phyloP scores from a whole-genome alignment of 345 rosid genomes.

The Euphorbia tirucalli region DNA sequence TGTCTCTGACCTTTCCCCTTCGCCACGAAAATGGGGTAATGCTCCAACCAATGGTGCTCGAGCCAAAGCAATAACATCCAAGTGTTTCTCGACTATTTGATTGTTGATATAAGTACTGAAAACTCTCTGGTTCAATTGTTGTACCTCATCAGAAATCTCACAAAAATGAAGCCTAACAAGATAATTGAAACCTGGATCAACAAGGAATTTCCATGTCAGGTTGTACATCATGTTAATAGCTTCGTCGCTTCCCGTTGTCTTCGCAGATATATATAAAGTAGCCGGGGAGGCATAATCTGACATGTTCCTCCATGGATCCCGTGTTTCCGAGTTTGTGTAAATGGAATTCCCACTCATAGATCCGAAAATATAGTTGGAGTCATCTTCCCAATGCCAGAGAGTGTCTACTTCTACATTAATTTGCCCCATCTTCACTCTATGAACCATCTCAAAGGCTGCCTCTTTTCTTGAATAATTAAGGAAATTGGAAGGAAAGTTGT shows the following conservation, averaged over 20 bases:
- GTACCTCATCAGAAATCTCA: slow-evolving; percentile 3
- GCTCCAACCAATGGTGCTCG: neutral
- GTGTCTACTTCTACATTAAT: rapidly evolving
- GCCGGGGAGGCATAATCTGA: neutral
- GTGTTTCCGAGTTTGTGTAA: neutral
- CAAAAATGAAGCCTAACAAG: slow-evolving; percentile 24
- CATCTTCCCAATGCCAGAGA: neutral
- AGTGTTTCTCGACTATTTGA: neutral
- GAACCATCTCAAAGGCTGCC: slow-evolving; percentile 4
- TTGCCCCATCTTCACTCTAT: neutral
- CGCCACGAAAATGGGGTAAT: neutral
- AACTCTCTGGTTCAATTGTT: neutral
- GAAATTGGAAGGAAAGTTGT: neutral
- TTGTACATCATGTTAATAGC: slow-evolving; percentile 9
- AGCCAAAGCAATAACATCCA: slow-evolving; percentile 6
- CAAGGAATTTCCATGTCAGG: slow-evolving; percentile 11
- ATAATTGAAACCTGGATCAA: slow-evolving; percentile 17
- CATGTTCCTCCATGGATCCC: neutral
- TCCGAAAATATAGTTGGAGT: neutral
- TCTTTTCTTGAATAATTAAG: neutral
- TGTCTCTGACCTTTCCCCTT: neutral
- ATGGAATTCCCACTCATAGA: neutral
- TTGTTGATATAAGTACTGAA: slow-evolving; percentile 6
- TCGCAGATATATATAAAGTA: neutral
- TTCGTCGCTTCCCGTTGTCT: neutral